Evolutionary conservation across 192 early-diverging fungal genomes (phyloP), one percentile per base, ranked within the genome.

Genomic region (Gaertneriomyces semiglobifer): DNA sequence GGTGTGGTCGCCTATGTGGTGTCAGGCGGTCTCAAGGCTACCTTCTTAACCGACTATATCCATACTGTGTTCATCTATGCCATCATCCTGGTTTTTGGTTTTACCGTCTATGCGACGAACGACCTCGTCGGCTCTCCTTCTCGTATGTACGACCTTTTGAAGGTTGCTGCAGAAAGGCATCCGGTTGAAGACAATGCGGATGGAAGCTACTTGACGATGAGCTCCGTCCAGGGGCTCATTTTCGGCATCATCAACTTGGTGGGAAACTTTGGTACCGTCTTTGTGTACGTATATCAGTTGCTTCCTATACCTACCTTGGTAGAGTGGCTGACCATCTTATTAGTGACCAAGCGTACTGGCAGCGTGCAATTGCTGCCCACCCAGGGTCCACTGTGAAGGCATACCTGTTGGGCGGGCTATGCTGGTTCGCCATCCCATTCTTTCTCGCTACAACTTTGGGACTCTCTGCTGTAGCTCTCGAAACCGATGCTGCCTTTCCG

Each of bases 391-490:
- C 89, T 3, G 88, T 89, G 53, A 82, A 84, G 58, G 85, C 81
- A 4, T 89, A 89, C 65, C 63, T 89, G 41, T 76, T 89, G 44
- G 88, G 88, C n/a, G 89, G 89, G 14, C 73, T 89, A n/a, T 74
- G 80, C n/a, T 89, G 87, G 88, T 89, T 90, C 50, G 80, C 87
- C 40, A 89, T 89, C 71, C 88, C 88, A 0, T 89, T 89, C 66
- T 83, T 82, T 7, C 72, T 90, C 4, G 88, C 88, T 39, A 90
- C 88, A 1, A 88, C 87, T 5, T 79, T 90, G 51, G 88, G 88
- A 6, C 71, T 89, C 40, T 74, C 86, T 10, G 85, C 79, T n/a
- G 76, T 89, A 14, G 88, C 88, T 1, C 74, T 89, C 11, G 81
- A 89, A 45, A 74, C 73, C 5, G 66, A 85, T 53, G 66, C 72